These are phyloP conservation scores for Hemileia vastatrix DNA, from an alignment of 1,284 basidiomycete genomes.

Conservation along the genomic window DNA sequence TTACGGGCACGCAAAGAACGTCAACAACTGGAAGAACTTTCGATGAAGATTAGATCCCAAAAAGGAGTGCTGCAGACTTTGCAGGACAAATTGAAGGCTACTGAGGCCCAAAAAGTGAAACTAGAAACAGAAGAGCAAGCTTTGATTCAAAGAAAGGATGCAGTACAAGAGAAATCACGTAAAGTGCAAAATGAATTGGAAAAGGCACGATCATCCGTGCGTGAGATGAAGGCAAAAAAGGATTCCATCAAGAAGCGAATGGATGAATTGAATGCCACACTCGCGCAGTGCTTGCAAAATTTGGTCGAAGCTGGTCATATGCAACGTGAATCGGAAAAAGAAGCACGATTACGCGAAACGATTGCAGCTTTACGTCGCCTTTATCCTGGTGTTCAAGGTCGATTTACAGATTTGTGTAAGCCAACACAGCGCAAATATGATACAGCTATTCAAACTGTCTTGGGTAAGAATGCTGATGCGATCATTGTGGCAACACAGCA, in stretches of 20 bases:
- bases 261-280: conserved; percentile 82
- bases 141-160: conserved; percentile 53
- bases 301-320: conserved; percentile 79
- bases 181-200: conserved; percentile 64
- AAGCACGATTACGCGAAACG: conserved; percentile 74
- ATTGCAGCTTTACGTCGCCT: conserved; percentile 70
- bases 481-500: conserved; percentile 94
- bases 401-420: conserved; percentile 84
- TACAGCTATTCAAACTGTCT: conserved; percentile 81
- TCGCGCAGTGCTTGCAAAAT: conserved; percentile 70
- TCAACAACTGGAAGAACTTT: too few species aligned
- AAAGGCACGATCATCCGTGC: conserved; percentile 60
- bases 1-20: too few species aligned
- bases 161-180: conserved; percentile 64
- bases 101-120: conserved; percentile 11
- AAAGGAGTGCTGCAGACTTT: too few species aligned
- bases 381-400: conserved; percentile 67
- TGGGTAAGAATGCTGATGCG: conserved; percentile 89
- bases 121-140: conserved; percentile 51
- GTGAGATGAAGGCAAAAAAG: conserved; percentile 64
- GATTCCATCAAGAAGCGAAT: too few species aligned
- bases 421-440: conserved; percentile 89
- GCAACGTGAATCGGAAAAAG: conserved; percentile 71
- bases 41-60: too few species aligned
- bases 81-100: not conserved